Evolutionary conservation across 176 grass and related monocot genomes (phyloP).

Genomic region (Oropetium thomaeum): DNA sequence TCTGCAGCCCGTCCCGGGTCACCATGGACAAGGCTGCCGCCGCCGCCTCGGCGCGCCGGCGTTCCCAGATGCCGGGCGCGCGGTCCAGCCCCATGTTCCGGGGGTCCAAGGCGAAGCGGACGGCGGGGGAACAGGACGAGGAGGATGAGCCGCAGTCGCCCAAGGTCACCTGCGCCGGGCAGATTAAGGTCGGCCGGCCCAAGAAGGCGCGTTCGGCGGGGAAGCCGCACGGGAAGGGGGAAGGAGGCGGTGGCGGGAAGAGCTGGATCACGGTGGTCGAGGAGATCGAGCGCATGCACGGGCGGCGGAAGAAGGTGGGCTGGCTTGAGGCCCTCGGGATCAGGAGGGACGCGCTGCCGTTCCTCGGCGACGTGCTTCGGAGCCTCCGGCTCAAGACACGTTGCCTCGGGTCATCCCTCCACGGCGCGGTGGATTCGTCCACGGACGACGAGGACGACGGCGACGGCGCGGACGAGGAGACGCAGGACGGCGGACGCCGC

Average conservation of each 20-base stretch:
- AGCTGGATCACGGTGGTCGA: conserved; percentile 42
- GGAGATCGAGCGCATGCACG: conserved; percentile 50
- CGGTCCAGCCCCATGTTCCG: conserved; percentile 56
- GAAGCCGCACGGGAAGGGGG: not conserved
- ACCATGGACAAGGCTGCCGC: conserved; percentile 54
- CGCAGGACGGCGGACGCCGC: not conserved
- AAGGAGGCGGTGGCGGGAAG: not conserved
- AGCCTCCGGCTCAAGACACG: conserved; percentile 57
- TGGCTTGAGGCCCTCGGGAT: conserved; percentile 68
- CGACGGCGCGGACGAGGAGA: conserved; percentile 7
- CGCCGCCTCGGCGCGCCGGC: conserved; percentile 40
- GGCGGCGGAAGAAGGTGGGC: conserved; percentile 55
- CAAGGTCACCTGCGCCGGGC: conserved; percentile 84
- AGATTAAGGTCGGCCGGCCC: conserved; percentile 65
- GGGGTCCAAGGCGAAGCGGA: conserved; percentile 36
- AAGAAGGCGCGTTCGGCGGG: conserved; percentile 30
- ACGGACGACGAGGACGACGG: conserved; percentile 54
- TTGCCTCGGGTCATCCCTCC: conserved; percentile 77
- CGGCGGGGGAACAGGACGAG: not conserved
- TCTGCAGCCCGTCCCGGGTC: conserved; percentile 66
- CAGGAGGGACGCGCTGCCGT: conserved; percentile 63
- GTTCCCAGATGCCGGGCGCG: conserved; percentile 1
- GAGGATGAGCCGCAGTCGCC: conserved; percentile 76
- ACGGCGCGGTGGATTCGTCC: conserved; percentile 48
- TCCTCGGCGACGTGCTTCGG: conserved; percentile 63